Conservation (phyloP, 257 asterid genomes). For the Petunia secreta region DNA sequence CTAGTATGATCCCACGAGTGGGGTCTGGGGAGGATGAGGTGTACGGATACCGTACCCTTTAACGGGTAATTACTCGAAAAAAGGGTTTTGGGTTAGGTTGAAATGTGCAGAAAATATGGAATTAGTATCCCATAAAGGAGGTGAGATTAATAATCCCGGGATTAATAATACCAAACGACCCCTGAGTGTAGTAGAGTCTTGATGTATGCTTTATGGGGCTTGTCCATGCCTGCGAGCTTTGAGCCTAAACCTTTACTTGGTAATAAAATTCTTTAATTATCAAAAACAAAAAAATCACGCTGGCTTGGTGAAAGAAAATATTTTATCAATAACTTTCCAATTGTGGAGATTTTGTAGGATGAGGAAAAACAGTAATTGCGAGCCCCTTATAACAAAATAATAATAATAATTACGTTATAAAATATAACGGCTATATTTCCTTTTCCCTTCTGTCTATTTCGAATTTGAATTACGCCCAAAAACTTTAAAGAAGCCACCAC, state of each 20-base stretch:
- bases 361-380: background rate
- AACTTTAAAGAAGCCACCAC: background rate
- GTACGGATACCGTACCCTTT: background rate
- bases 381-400: too few species aligned
- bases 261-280: too few species aligned
- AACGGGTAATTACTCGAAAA: background rate
- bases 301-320: too few species aligned
- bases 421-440: slow-evolving; percentile 27
- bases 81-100: background rate
- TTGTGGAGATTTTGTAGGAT: background rate
- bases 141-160: too few species aligned
- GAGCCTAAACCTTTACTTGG: too few species aligned
- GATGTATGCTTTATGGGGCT: too few species aligned
- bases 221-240: too few species aligned
- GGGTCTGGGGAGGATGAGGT: too few species aligned
- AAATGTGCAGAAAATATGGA: background rate
- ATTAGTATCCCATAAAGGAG: too few species aligned
- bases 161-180: too few species aligned
- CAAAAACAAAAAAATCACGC: too few species aligned
- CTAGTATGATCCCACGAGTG: background rate
- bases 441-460: background rate
- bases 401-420: slow-evolving; percentile 18
- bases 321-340: background rate
- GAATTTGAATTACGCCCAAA: slow-evolving; percentile 1
- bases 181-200: too few species aligned